Base-by-base conservation (phyloP, 352 stramenopile species). In the Pythium dissotocum region DNA sequence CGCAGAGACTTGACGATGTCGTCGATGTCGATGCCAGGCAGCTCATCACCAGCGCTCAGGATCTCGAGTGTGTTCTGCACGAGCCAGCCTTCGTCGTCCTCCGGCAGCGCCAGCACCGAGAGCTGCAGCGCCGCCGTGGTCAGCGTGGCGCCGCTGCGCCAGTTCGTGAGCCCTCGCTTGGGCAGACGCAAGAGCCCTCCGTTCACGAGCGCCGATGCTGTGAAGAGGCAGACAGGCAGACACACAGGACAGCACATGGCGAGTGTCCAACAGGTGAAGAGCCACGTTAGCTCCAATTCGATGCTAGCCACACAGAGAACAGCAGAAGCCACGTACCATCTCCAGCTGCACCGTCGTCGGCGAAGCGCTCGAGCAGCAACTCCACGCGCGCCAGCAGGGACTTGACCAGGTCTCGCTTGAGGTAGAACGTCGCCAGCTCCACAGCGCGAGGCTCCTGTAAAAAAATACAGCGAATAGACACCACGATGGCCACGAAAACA, bases 361-460 rank as follows among this genome's bases (percentile, higher is more conserved):
- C 60, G 61, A 73, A 81, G 26, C 75, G 71, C 62, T 91, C 83
- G 42, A 73, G 70, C 58, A 85, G 75, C 46, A 91, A 65, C 24
- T 85, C 76, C 13, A 87, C 55, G 60, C 85, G 82, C 3, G 90
- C 58, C 59, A 82, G 49, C 60, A 91, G 63, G 16, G 85, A 88
- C 59, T 88, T 89, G 21, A 86, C 57, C 63, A 91, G 87, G 60
- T 93, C 85, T 30, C 71, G 80, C 63, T 93, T 93, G 28, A 93
- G 71, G 58, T 77, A 85, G 33, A 69, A 71, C 13, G 68, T 54
- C n/a, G 82, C 84, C 24, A 78, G 63, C 6, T 83, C 72, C 24
- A 69, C 63, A 0, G 72, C 68, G 6, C 79, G 64, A 21, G 75
- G 58, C 48, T 79, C 73, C 57, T 72, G 66, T 32, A 16, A 30